Percentiles rank a stretch among this genome's conserved stretches.
These are phyloP conservation scores for Ricinus communis DNA, from an alignment of 345 rosid species.

Conservation along the genomic window DNA sequence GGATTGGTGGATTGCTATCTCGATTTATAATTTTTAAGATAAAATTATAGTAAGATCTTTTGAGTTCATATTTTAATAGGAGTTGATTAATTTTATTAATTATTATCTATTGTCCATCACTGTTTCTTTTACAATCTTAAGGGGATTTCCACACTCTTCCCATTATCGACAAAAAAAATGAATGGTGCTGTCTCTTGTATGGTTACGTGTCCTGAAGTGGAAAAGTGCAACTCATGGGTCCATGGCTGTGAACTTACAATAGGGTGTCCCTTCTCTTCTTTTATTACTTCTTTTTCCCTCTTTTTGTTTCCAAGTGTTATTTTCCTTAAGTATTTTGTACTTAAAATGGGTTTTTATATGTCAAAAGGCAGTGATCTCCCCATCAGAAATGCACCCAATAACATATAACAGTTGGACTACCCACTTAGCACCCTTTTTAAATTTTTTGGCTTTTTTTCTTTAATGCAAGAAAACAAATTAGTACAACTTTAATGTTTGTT, in stretches of 20 bases:
- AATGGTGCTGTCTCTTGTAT: conserved; percentile 16
- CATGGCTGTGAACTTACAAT: conserved; percentile 1
- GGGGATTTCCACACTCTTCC: conserved; percentile 16
- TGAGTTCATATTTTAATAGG: too few species aligned
- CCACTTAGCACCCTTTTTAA: conserved; percentile 20
- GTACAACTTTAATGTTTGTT: conserved; percentile 3
- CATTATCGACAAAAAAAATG: conserved; percentile 10
- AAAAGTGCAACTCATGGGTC: conserved; percentile 16
- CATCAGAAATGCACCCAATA: conserved; percentile 40
- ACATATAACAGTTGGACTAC: conserved; percentile 26
- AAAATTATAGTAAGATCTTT: too few species aligned
- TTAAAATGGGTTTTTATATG: neutral
- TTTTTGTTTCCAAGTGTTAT: too few species aligned
- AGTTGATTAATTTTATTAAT: too few species aligned
- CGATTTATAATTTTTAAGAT: too few species aligned
- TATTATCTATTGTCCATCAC: too few species aligned
- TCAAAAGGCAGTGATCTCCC: conserved; percentile 28
- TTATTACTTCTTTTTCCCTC: too few species aligned
- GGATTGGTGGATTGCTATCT: too few species aligned
- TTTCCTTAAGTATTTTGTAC: neutral
- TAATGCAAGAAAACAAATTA: conserved; percentile 24
- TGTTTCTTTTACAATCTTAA: neutral
- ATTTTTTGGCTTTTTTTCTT: conserved; percentile 6
- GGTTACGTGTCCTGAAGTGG: conserved; percentile 18
- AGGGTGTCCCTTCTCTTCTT: neutral